phyloP scores from a whole-genome alignment of 495 filamentous ascomycete species.

The Choiromyces venosus region DNA sequence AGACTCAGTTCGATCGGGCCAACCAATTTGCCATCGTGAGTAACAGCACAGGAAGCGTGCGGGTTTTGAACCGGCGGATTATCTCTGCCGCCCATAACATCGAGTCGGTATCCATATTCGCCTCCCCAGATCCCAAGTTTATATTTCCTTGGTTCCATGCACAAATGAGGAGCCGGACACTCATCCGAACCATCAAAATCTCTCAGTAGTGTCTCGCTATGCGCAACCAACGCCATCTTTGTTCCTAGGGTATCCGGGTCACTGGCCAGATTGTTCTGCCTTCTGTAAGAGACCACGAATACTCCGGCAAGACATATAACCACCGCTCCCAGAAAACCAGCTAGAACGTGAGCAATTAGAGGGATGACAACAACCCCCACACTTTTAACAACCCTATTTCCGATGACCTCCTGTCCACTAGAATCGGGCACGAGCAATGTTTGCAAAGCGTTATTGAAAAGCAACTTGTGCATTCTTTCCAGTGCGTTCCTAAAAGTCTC shows the following conservation, averaged over 20 bases:
- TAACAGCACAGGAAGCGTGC: not conserved
- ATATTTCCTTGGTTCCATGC: not conserved
- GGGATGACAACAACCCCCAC: slow-evolving; percentile 41
- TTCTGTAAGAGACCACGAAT: slow-evolving; percentile 17
- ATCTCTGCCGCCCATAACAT: not conserved
- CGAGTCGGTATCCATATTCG: slow-evolving; percentile 15
- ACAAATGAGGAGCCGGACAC: slow-evolving; percentile 2
- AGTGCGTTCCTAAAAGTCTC: slow-evolving; percentile 37
- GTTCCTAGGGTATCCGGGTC: slow-evolving; percentile 39
- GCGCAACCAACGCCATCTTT: slow-evolving; percentile 41
- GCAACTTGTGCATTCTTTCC: slow-evolving; percentile 41
- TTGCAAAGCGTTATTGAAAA: slow-evolving; percentile 43
- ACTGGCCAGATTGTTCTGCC: slow-evolving; percentile 16
- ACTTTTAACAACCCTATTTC: slow-evolving; percentile 10
- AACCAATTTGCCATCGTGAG: slow-evolving; percentile 2
- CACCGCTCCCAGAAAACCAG: slow-evolving; percentile 43
- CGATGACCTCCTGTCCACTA: not conserved
- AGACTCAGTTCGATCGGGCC: slow-evolving; percentile 9
- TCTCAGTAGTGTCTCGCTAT: slow-evolving; percentile 14
- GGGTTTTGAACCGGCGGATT: not conserved
- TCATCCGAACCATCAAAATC: slow-evolving; percentile 32
- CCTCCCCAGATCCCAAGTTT: slow-evolving; percentile 12
- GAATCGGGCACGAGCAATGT: not conserved
- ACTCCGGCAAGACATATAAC: slow-evolving; percentile 33
- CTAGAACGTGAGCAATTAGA: slow-evolving; percentile 44